Conservation (phyloP, 306 rosid species). For the Chamaecrista fasciculata region DNA sequence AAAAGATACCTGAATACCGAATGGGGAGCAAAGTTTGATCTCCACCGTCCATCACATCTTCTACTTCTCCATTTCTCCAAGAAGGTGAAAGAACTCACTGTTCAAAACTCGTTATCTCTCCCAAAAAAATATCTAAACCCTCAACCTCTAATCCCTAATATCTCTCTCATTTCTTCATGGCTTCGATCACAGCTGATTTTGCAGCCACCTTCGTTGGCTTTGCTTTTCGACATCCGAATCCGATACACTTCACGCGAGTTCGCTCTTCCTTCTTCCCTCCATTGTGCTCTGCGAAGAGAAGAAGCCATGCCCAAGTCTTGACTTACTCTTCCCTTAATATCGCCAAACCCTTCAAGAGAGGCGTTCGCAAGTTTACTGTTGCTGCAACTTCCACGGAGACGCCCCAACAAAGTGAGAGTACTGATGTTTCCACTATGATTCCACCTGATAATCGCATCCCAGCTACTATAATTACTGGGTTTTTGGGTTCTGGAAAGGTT, state of each 20-base stretch:
- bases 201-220: constrained; percentile 49
- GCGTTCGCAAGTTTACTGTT: constrained; percentile 48
- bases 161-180: constrained; percentile 30
- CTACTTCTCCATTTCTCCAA: too few species aligned
- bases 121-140: background rate
- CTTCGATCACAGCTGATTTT: constrained; percentile 46
- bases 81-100: too few species aligned
- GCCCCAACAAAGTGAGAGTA: constrained; percentile 52
- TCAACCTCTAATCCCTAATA: background rate
- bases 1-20: too few species aligned
- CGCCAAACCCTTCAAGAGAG: constrained; percentile 27
- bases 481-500: constrained; percentile 96
- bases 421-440: constrained; percentile 60
- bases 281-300: constrained; percentile 18
- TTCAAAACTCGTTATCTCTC: too few species aligned
- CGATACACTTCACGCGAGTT: constrained; percentile 37
- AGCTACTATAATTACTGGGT: constrained; percentile 92
- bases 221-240: constrained; percentile 34
- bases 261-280: constrained; percentile 40
- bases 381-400: constrained; percentile 55
- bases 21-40: too few species aligned
- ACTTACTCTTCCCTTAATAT: constrained; percentile 28
- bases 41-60: too few species aligned
- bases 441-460: constrained; percentile 79
- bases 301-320: constrained; percentile 19